phyloP scores from a whole-genome alignment of 2,329 filamentous ascomycete species.

The Laburnicola sp. region DNA sequence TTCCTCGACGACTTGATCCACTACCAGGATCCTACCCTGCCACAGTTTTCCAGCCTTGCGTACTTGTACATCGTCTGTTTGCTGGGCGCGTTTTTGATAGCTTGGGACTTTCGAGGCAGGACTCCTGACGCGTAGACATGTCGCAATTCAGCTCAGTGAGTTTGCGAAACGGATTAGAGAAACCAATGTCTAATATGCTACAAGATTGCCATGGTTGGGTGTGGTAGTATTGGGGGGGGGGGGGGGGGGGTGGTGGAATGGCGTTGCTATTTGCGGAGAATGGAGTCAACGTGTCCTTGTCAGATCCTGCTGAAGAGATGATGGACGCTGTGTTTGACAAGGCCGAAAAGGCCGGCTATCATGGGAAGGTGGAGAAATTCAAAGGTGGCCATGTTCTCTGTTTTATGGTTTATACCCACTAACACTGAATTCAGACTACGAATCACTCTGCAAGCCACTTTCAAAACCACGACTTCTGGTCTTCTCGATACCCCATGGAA shows the following conservation, averaged over 20 bases:
- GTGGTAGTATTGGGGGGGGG: constrained; percentile 64
- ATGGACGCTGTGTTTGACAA: constrained; percentile 51
- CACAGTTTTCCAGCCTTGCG: constrained; percentile 32
- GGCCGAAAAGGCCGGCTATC: constrained; percentile 47
- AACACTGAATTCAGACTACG: constrained; percentile 48
- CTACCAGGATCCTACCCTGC: constrained; percentile 37
- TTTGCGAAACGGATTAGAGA: background rate
- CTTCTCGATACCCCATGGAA: constrained; percentile 57
- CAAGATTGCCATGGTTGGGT: constrained; percentile 61
- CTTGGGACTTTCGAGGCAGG: constrained; percentile 17
- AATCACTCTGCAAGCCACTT: constrained; percentile 55
- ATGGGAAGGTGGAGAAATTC: constrained; percentile 45
- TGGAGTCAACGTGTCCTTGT: constrained; percentile 58
- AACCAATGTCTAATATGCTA: constrained; percentile 6
- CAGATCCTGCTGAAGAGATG: constrained; percentile 56
- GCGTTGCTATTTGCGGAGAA: constrained; percentile 62
- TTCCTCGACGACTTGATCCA: constrained; percentile 34
- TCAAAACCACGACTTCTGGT: constrained; percentile 55
- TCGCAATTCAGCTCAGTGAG: constrained; percentile 32
- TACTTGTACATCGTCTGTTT: constrained; percentile 35
- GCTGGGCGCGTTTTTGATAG: constrained; percentile 27
- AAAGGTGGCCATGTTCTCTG: constrained; percentile 25
- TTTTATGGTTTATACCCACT: background rate
- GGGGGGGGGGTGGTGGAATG: constrained; percentile 63
- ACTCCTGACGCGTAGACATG: constrained; percentile 15